Evolutionary conservation across 257 asterid species (phyloP).

Genomic region (Coffea eugenioides): DNA sequence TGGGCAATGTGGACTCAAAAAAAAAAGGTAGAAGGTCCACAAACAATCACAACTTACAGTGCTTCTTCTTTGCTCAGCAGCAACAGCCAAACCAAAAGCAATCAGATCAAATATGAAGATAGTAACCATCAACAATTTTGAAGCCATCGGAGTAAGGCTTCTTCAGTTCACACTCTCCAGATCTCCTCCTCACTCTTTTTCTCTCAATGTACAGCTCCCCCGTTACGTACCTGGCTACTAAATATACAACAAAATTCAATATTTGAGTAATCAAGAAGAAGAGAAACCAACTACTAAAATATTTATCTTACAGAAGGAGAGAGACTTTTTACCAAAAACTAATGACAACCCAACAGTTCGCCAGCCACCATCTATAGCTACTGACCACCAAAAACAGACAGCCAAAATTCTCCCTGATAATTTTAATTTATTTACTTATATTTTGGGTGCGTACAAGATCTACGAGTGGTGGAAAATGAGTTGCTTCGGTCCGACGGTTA

Average conservation of each 20-base stretch:
- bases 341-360: constrained; percentile 30
- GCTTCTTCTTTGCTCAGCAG: constrained; percentile 92
- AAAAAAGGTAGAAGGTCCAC: background rate
- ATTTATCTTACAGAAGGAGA: background rate
- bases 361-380: constrained; percentile 11
- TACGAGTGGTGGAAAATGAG: background rate
- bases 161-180: constrained; percentile 18
- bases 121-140: constrained; percentile 50
- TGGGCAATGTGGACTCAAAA: background rate
- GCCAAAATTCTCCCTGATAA: background rate
- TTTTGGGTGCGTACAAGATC: background rate
- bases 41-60: constrained; percentile 36
- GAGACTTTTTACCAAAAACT: constrained; percentile 13
- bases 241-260: constrained; percentile 27
- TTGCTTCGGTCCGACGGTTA: background rate
- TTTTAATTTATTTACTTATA: too few species aligned
- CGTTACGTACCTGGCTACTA: constrained; percentile 17
- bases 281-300: background rate
- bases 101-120: constrained; percentile 67
- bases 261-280: constrained; percentile 36
- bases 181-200: constrained; percentile 13
- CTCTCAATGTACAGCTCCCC: background rate
- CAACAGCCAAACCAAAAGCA: constrained; percentile 85
- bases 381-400: constrained; percentile 4
- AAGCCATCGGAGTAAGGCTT: constrained; percentile 47